Evolutionary conservation across 495 filamentous ascomycete species (phyloP), one percentile per base, ranked within the genome.

Genomic region (Amphirosellinia nigrospora): DNA sequence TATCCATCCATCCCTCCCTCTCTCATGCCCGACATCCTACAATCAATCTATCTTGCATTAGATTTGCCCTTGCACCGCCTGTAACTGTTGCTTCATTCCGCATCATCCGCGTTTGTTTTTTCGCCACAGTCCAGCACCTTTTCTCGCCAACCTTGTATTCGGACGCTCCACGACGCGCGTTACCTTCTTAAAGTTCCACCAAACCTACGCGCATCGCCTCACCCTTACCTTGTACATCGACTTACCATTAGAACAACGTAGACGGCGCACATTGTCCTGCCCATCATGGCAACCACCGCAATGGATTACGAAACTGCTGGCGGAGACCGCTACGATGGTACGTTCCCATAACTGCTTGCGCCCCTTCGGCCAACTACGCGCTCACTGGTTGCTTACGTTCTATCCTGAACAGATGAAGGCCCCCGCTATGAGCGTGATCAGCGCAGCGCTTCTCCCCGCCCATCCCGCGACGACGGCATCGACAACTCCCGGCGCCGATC

Each of bases 251-350:
- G 71, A 30, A 21, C 63, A 64, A 70, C 63, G 19, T 21, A 41
- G n/a, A 69, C 61, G 66, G 23, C 64, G 28, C 50, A 70, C 43
- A 23, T 64, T n/a, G 23, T 11, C 43, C 58, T 62, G 58, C 60
- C 70, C 73, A 80, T 15, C 58, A 87, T 87, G 85, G 83, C 86
- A 21, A 87, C 86, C 53, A 85, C 83, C 7, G 81, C 83, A 68
- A 92, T 93, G 86, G 93, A 97, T 76, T 96, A 94, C 83, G 93
- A 96, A 76, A 92, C 89, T 77, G 92, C 94, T 70, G 92, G 90
- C 79, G 84, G 82, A 67, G 89, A 92, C 82, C 92, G 91, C 71
- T 96, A 93, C 74, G 92, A 94, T 72, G 93, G 93, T 96, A 87
- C 82, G 90, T 84, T 63, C 48, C 43, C 56, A 32, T 39, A 43